Conservation (phyloP, 768 basidiomycete genomes). For the Suillus discolor region DNA sequence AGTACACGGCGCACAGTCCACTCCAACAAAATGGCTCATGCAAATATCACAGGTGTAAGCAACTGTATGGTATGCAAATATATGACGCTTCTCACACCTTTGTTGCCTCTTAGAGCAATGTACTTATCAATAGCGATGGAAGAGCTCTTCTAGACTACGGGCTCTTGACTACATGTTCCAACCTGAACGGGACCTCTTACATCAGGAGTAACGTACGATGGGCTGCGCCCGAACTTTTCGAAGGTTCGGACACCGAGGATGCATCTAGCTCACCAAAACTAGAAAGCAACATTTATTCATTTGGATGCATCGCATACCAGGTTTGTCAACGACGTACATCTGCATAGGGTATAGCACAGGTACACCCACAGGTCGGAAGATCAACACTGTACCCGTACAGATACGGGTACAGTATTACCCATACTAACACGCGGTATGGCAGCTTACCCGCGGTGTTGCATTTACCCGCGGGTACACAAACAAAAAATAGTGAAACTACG, state of each 20-base stretch:
- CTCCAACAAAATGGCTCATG: not conserved
- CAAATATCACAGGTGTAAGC: conserved; percentile 4
- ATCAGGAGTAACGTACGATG: conserved; percentile 31
- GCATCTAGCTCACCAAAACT: not conserved
- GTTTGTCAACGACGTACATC: conserved; percentile 13
- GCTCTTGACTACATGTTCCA: not conserved
- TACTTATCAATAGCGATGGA: not conserved
- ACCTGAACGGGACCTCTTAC: not conserved
- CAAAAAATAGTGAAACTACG: too few species aligned
- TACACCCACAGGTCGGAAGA: too few species aligned
- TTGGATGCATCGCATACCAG: conserved; percentile 28
- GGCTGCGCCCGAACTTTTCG: conserved; percentile 33
- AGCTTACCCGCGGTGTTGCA: too few species aligned
- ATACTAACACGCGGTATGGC: too few species aligned
- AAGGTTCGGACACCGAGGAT: conserved; percentile 17
- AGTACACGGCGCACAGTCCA: not conserved
- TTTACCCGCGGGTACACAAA: too few species aligned
- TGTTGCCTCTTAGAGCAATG: not conserved
- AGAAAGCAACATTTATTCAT: conserved; percentile 14
- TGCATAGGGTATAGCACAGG: too few species aligned
- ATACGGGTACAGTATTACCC: too few species aligned
- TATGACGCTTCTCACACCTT: not conserved
- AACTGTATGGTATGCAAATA: not conserved
- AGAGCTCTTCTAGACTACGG: not conserved
- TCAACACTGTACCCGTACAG: too few species aligned